These are phyloP conservation scores for Takakia lepidozioides DNA, from an alignment of 225 moss, liverwort and hornwort species.

Conservation along the genomic window DNA sequence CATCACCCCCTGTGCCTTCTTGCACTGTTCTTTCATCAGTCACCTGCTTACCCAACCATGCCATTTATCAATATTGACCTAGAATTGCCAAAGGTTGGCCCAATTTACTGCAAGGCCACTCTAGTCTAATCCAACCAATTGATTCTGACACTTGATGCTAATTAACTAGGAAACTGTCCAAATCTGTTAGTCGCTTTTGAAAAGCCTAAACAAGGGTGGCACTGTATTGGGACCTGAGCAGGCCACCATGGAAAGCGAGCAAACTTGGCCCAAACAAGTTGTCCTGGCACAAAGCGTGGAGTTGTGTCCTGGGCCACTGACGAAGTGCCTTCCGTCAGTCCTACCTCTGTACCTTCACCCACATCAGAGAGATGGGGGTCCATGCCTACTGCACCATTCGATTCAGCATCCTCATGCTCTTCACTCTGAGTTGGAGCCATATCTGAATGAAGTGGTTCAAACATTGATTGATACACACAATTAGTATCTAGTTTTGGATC, in stretches of 20 bases:
- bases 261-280: conserved; percentile 96
- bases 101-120: no score
- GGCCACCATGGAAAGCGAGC: conserved; percentile 99
- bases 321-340: conserved; percentile 20
- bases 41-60: conserved; percentile 33
- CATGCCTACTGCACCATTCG: conserved; percentile 16
- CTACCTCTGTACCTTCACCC: conserved; percentile 24
- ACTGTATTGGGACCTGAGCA: conserved; percentile 81
- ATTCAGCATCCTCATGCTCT: conserved; percentile 20
- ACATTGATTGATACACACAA: no score
- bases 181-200: no score
- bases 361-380: conserved; percentile 26
- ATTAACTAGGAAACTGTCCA: no score
- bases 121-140: no score
- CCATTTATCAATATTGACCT: no score
- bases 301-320: conserved; percentile 24
- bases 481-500: no score
- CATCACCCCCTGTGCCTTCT: conserved; percentile 68
- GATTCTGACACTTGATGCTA: no score
- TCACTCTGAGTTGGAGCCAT: conserved; percentile 16
- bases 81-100: no score
- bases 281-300: conserved; percentile 58
- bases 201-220: no score
- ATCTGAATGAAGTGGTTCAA: conserved; percentile 12
- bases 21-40: conserved; percentile 51